Conservation (phyloP, 2,329 filamentous ascomycete species). For the Aspergillus sp. region DNA sequence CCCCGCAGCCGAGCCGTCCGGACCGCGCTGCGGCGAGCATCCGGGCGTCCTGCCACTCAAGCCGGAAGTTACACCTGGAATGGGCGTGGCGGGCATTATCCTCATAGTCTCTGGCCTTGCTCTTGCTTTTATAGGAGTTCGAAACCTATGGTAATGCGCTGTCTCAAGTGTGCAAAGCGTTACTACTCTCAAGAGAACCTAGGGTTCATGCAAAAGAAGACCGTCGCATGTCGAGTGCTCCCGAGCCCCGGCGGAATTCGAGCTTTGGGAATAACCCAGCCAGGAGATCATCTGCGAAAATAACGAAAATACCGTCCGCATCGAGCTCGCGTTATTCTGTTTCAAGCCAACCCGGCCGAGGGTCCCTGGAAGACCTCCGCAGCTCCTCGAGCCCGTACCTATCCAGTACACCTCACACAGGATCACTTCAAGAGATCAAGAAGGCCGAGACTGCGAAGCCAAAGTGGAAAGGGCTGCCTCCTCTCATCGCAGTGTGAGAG, state of each 20-base stretch:
- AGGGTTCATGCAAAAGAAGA: constrained; percentile 52
- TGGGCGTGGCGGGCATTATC: constrained; percentile 68
- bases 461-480: constrained; percentile 25
- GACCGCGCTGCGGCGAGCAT: too few relatives aligned
- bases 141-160: constrained; percentile 52
- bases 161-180: too few relatives aligned
- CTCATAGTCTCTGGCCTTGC: constrained; percentile 62
- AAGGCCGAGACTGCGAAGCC: constrained; percentile 9
- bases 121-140: constrained; percentile 71
- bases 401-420: constrained; percentile 14
- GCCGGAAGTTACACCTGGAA: constrained; percentile 69
- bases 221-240: background rate
- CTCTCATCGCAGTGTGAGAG: constrained; percentile 48
- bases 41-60: constrained; percentile 53
- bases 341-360: constrained; percentile 5
- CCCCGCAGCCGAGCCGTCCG: too few relatives aligned
- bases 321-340: constrained; percentile 4
- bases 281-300: constrained; percentile 6
- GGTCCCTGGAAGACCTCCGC: constrained; percentile 3
- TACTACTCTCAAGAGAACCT: constrained; percentile 71
- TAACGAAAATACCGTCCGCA: constrained; percentile 3
- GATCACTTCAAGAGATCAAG: constrained; percentile 8
- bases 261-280: constrained; percentile 1
- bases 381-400: constrained; percentile 16
- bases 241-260: background rate